A percentile compares a stretch with the other conserved stretches of the same genome.
Evolutionary conservation across 441 rosid species (phyloP).

Genomic region (Gossypium aridum): DNA sequence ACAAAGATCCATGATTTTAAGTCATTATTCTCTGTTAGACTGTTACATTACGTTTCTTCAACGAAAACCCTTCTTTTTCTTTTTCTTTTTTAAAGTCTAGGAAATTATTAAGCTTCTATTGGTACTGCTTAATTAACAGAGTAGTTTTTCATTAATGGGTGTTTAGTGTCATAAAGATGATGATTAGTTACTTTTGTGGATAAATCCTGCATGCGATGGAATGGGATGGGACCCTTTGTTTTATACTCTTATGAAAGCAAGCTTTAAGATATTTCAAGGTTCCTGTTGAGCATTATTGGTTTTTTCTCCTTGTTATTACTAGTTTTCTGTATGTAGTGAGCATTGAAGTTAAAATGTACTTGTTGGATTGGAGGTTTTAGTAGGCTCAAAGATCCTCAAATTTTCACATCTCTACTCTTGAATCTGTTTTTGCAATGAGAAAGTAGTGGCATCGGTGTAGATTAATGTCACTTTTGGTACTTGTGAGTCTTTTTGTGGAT

Average conservation of each 20-base stretch:
- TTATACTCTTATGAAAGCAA: slow-evolving; percentile 11
- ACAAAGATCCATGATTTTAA: slow-evolving; percentile 26
- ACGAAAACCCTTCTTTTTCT: slow-evolving; percentile 17
- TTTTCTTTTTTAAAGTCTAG: slow-evolving; percentile 15
- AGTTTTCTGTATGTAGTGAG: not conserved
- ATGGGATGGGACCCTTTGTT: slow-evolving; percentile 10
- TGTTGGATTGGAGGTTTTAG: slow-evolving; percentile 4
- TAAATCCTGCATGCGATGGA: slow-evolving; percentile 25
- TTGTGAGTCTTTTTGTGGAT: not conserved
- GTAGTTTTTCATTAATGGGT: not conserved
- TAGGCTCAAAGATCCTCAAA: not conserved
- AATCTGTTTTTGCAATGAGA: not conserved
- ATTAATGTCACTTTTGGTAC: slow-evolving; percentile 1
- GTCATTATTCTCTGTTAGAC: slow-evolving; percentile 26
- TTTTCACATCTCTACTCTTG: not conserved
- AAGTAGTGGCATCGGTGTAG: not conserved
- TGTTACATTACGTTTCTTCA: slow-evolving; percentile 7
- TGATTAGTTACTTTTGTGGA: slow-evolving; percentile 14
- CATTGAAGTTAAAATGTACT: not conserved
- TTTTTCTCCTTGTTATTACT: slow-evolving; percentile 11
- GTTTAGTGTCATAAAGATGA: slow-evolving; percentile 4
- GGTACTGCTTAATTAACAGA: not conserved
- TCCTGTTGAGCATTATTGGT: slow-evolving; percentile 16
- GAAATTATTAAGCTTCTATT: slow-evolving; percentile 19
- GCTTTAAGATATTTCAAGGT: slow-evolving; percentile 20